Evolutionary conservation across 495 filamentous ascomycete genomes (phyloP).

Genomic region (Neurospora terricola): DNA sequence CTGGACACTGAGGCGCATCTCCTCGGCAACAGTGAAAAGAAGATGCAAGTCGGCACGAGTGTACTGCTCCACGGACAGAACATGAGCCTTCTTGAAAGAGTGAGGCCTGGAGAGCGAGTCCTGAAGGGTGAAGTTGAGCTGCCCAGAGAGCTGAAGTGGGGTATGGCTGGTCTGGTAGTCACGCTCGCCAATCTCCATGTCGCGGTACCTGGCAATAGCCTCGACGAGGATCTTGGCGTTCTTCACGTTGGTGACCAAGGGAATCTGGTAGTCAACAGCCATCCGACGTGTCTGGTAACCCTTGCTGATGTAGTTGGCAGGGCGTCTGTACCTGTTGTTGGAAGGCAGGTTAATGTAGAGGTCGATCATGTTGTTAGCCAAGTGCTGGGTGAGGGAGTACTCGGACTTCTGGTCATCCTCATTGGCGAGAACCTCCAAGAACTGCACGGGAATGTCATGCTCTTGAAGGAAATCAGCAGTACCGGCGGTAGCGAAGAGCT

Average conservation of each 20-base stretch:
- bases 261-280: conserved; percentile 98
- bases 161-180: conserved; percentile 87
- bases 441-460: conserved; percentile 81
- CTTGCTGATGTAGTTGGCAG: conserved; percentile 96
- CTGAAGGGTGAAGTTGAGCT: conserved; percentile 36
- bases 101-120: conserved; percentile 65
- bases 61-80: conserved; percentile 86
- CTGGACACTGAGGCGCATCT: conserved; percentile 90
- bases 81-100: conserved; percentile 74
- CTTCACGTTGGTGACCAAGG: conserved; percentile 96
- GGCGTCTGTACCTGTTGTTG: conserved; percentile 90
- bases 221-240: conserved; percentile 97
- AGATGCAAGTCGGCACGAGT: conserved; percentile 75
- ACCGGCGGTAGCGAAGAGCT: conserved; percentile 89
- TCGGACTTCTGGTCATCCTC: conserved; percentile 81
- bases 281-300: conserved; percentile 92
- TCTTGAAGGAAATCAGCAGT: conserved; percentile 93
- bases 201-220: conserved; percentile 79
- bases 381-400: conserved; percentile 88
- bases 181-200: conserved; percentile 66
- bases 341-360: conserved; percentile 97
- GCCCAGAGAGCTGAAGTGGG: conserved; percentile 61
- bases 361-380: conserved; percentile 95
- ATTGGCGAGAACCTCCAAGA: conserved; percentile 70
- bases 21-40: conserved; percentile 90